Base-by-base conservation (phyloP, 441 rosid species). In the Eugenia klotzschiana region DNA sequence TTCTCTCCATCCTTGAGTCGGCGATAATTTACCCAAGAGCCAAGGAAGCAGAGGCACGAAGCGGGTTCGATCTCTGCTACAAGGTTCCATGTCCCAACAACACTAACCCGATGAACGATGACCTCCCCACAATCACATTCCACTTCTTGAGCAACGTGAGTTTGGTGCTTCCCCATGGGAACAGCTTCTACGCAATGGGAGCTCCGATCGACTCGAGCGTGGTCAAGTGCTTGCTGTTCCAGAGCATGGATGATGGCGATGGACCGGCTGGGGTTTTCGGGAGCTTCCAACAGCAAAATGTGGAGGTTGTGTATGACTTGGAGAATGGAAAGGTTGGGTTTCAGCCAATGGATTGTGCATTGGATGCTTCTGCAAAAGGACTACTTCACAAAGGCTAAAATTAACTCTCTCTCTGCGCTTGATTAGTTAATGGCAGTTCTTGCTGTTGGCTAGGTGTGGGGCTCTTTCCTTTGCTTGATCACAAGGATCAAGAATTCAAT, bases 181-280 rank as follows among this genome's bases (percentile, higher is more conserved):
- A 89, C 82, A 85, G 79, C 58, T 96, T 96, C 87, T 93, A 96
- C 46, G 92, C 94, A 7, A 88, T 96, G 95, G 88, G 93, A 52
- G 93, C 95, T 51, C 98, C 98, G 18, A 86, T 69, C 11, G 89
- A 96, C 83, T 90, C 92, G 11, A 89, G 88, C 8, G 95, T 89
- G 84, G 94, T 92, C 80, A 93, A 96, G 87, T 93, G 98, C 88
- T 79, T 92, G 64, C 79, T 94, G 89, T 89, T 93, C 69, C 94
- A 91, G 79, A 87, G 91, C 87, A 93, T 93, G 98, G 91, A 93
- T 73, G 95, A 90, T 80, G 93, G 89, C 4, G 89, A 91, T 57
- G 98, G 98, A 72, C 97, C 96, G 2, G 94, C 94, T 5, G 97
- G 92, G 7, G 92, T 94, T 15, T 92, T 93, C 14, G 96, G 98